Percentiles rank a stretch among this genome's conserved stretches.
These are phyloP conservation scores for Monocercomonoides exilis DNA, from an alignment of 78 protist genomes.

Conservation along the genomic window DNA sequence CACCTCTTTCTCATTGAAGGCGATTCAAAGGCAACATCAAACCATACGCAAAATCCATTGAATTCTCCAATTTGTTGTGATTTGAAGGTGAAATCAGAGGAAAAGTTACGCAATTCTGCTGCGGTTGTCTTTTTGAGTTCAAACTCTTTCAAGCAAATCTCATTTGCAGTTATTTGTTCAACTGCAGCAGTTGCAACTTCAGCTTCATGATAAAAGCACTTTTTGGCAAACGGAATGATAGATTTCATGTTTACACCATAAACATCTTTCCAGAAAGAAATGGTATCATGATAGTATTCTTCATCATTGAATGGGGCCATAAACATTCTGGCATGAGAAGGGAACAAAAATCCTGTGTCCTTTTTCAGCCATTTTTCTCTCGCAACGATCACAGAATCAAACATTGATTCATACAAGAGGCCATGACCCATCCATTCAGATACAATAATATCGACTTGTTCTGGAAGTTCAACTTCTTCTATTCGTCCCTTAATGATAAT, in stretches of 20 bases:
- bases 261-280: neutral
- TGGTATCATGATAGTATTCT: neutral
- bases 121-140: neutral
- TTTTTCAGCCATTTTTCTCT: constrained; percentile 45
- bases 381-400: constrained; percentile 54
- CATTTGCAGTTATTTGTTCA: neutral
- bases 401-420: constrained; percentile 62
- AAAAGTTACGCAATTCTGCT: neutral
- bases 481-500: constrained; percentile 1
- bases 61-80: neutral
- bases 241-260: neutral
- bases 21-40: neutral
- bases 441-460: constrained; percentile 63
- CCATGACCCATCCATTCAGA: constrained; percentile 80
- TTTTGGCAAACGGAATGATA: neutral
- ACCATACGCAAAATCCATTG: neutral
- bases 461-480: neutral
- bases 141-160: neutral
- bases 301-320: constrained; percentile 3
- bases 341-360: neutral
- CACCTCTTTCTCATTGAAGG: neutral
- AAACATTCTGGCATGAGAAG: neutral
- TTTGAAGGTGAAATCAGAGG: neutral
- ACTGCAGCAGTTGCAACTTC: neutral
- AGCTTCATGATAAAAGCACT: constrained; percentile 1